Evolutionary conservation across 345 rosid genomes (phyloP), one percentile per base, ranked within the genome.

Genomic region (Brassica juncea): DNA sequence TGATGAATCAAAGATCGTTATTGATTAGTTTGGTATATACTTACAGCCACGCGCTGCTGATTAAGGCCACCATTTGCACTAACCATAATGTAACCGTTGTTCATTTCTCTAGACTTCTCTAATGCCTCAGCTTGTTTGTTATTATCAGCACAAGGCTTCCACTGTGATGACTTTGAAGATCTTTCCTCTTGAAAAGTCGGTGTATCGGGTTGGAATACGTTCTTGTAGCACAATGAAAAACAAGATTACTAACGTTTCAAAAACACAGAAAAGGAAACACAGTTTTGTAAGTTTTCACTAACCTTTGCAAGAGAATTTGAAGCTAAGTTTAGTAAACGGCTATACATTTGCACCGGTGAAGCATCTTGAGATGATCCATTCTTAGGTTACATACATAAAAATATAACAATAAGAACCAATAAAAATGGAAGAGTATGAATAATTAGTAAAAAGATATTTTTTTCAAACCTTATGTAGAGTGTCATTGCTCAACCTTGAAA

Each of bases 11-110:
- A 55, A 54, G 15, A 49, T 47, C 1, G 19, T 21, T 8, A 66
- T 0, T 1, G 19, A 7, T 35, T 49, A 44, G 15, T 65, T 71
- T 66, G 63, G 32, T 63, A 11, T 52, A 15, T 77, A 78, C 97
- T 89, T 85, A 92, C 99, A 47, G 97, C 99, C 1, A 94, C 97
- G 23, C 99, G 84, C 66, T 94, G 99, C 82, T 94, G 99, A 81
- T 94, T 92, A 72, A 94, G 97, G 49, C 97, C 97, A 8, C 97
- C 99, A 75, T 92, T 92, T 42, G 97, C 97, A 83, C 95, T 92
- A 68, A 94, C 90, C 82, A 90, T 62, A 39, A 91, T 78, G 77
- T 90, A 92, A 71, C 99, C 97, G 77, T 88, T 91, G 31, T 72
- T 84, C 31, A 5, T 10, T 64, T 80, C 72, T 1, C 16, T 80